Conservation (phyloP, 2,329 filamentous ascomycete species). For the Hypoxylon sp. region DNA sequence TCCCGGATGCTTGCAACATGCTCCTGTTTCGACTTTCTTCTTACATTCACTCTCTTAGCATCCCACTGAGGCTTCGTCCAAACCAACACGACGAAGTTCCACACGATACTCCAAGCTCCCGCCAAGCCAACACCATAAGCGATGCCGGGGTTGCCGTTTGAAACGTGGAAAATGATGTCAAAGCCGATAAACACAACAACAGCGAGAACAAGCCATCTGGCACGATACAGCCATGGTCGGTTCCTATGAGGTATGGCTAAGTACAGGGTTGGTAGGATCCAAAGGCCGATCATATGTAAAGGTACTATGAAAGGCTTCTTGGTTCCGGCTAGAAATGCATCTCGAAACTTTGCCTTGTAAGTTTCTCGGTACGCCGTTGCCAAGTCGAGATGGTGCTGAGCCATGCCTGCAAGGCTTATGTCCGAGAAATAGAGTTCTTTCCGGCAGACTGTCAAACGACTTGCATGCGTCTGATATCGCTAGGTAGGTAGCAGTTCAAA, state of each 20-base stretch:
- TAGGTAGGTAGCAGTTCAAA: constrained; percentile 9
- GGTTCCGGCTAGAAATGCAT: constrained; percentile 49
- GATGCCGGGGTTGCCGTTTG: constrained; percentile 60
- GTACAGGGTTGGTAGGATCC: constrained; percentile 62
- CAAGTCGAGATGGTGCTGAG: constrained; percentile 33
- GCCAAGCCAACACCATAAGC: constrained; percentile 62
- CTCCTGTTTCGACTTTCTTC: constrained; percentile 31
- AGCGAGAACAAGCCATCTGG: constrained; percentile 60
- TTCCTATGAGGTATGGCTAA: constrained; percentile 63
- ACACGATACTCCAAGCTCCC: constrained; percentile 60
- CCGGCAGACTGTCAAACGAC: too few species aligned
- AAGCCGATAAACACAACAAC: constrained; percentile 55
- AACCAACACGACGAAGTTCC: constrained; percentile 59
- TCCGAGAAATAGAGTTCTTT: constrained; percentile 12
- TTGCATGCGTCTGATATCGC: too few species aligned
- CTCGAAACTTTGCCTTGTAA: constrained; percentile 42
- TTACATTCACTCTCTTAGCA: constrained; percentile 58
- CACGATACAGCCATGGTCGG: constrained; percentile 59
- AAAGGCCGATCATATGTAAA: constrained; percentile 56
- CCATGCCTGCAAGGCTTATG: constrained; percentile 21
- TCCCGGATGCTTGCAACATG: neutral
- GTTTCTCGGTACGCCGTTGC: constrained; percentile 42
- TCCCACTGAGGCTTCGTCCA: constrained; percentile 66
- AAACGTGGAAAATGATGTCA: constrained; percentile 52
- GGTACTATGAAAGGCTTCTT: constrained; percentile 62